Evolutionary conservation across 352 stramenopile genomes (phyloP), one percentile per base, ranked within the genome.

Genomic region (Pythium vanterpoolii): DNA sequence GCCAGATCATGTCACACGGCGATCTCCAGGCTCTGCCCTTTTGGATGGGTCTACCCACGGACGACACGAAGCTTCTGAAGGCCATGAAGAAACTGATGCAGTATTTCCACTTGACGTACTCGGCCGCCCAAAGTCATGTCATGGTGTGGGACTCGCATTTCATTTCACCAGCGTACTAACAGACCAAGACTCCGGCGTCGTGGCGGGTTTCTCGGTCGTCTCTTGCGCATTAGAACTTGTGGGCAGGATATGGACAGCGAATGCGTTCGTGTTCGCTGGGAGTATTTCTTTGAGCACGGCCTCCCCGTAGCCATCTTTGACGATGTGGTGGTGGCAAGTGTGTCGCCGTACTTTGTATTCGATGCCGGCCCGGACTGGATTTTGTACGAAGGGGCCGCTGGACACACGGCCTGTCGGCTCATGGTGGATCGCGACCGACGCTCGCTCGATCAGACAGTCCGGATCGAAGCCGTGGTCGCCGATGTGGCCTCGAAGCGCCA

Each of bases 71-170:
- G 19, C 31, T 54, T 3, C 47, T 56, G 19, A 27, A 60, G 24
- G 53, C 48, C 14, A 38, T 71, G 31, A 71, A 71, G 49, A 31
- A 38, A 27, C 39, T 71, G 18, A 21, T 71, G 4, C 47, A 63
- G 51, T 28, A 49, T 14, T 63, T 63, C 28, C 6, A 47, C 19
- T 26, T 63, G 31, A 36, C 39, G 34, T 54, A 63, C 33, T 38
- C 53, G 26, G 51, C 46, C 14, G 24, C 8, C 24, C 5, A 14
- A 16, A 39, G 49, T 5, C 53, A 46, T 16, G 42, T 46, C 3
- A 43, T 48, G 50, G 56, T 18, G 63, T 49, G 24, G 56, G 54
- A 48, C n/a, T 59, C 19, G 39, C 50, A 60, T 26, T 45, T 49
- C 13, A 59, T 28, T 31, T 40, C 36, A 1, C 39, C 36, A 8